Evolutionary conservation across 179 eudicot species (phyloP), one percentile per base, ranked within the genome.

Genomic region (Dionaea muscipula): DNA sequence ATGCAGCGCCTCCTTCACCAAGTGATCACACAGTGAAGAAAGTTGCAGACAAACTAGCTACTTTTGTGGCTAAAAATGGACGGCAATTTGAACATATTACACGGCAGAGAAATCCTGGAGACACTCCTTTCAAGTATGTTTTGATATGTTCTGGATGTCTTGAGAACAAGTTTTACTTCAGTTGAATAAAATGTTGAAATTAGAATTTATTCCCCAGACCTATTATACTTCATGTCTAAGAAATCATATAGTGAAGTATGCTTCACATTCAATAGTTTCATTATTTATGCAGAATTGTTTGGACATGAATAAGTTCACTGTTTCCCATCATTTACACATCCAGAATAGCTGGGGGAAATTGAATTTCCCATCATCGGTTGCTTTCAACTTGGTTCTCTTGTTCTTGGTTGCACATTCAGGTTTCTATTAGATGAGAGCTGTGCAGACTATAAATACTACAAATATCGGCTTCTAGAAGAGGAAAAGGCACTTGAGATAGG

Each of bases 1-100:
- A 84, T 93, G 99, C 99, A 93, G 96, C 93, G 77, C 94, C 94
- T 45, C 78, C 78, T 71, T 64, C 83, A 51, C 96, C 99, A 65
- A 93, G 86, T 74, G 96, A 93, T 69, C 79, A 82, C 68, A 72
- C 80, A 68, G 93, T 93, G 83, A 93, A 81, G 89, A 83, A 77
- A 59, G 96, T 77, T 62, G 99, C 94, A 18, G 99, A 93, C 61
- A 82, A 77, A 65, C 76, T 93, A 64, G 99, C 99, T 62, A 84
- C 76, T 81, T 93, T 87, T 82, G 99, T 85, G 68, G 99, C 96
- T 23, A 93, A 93, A 82, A 75, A 84, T 63, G 99, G 97, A 72
- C 76, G 88, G 79, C 85, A 81, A 71, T 72, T 86, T 71, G 99
- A 93, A 75, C 78, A 87, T 74, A 69, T 88, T 57, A 88, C 96